Evolutionary conservation across 148 eudicot species (phyloP).

Genomic region (Rhododendron kiyosumense): DNA sequence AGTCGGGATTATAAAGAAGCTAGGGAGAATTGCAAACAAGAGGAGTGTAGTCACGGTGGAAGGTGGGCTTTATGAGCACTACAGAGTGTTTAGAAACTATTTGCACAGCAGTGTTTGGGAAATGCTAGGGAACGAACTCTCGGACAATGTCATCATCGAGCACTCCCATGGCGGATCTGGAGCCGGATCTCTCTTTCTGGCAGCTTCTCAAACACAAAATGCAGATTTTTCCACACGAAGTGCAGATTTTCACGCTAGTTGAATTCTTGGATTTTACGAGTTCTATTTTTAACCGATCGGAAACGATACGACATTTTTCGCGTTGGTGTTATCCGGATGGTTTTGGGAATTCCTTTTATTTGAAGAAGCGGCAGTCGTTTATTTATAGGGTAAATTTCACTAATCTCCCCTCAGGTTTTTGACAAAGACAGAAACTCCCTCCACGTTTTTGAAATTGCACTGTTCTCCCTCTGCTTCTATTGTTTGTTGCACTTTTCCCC

Average conservation of each 20-base stretch:
- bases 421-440: too few species aligned
- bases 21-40: constrained; percentile 27
- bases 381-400: too few species aligned
- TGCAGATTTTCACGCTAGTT: not conserved
- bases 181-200: constrained; percentile 46
- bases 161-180: constrained; percentile 53
- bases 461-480: too few species aligned
- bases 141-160: constrained; percentile 40
- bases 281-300: not conserved
- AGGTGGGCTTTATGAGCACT: constrained; percentile 43
- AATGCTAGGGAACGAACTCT: constrained; percentile 46
- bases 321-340: not conserved
- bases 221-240: constrained; percentile 2
- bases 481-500: too few species aligned
- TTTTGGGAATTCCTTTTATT: not conserved
- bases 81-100: constrained; percentile 41
- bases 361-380: not conserved
- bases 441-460: too few species aligned
- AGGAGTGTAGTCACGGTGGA: constrained; percentile 34
- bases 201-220: constrained; percentile 31
- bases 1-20: constrained; percentile 45
- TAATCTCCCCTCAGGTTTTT: too few species aligned
- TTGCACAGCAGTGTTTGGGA: constrained; percentile 57
- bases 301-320: not conserved
- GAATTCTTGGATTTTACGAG: not conserved